Conservation (phyloP, 2,329 filamentous ascomycete genomes). For the Fusarium protoensiforme region DNA sequence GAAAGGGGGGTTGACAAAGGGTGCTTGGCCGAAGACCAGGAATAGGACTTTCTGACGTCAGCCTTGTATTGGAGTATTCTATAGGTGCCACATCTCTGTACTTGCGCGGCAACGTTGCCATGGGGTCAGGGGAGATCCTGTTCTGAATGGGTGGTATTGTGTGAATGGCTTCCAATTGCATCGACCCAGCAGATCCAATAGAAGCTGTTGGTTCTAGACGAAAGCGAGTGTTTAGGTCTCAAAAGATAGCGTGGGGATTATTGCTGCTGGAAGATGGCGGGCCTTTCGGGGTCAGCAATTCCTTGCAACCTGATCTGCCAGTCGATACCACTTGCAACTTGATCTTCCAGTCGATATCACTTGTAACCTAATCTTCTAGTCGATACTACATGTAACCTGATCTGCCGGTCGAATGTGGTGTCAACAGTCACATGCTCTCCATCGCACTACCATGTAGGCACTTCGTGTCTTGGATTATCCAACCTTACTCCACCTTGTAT, state of each 20-base stretch:
- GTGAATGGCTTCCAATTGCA: background rate
- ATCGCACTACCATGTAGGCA: background rate
- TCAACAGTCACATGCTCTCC: background rate
- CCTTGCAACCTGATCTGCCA: background rate
- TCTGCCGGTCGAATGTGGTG: background rate
- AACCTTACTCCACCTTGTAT: background rate
- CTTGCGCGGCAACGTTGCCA: background rate
- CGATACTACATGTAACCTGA: background rate
- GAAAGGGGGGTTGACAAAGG: background rate
- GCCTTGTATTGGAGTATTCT: background rate
- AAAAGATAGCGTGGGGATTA: background rate
- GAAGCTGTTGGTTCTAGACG: background rate
- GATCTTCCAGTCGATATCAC: background rate
- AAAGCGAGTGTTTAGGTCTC: background rate
- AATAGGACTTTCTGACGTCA: background rate
- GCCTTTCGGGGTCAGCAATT: background rate
- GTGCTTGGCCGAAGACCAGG: background rate
- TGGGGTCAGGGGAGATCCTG: background rate
- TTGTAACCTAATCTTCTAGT: background rate
- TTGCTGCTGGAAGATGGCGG: background rate
- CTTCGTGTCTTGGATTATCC: background rate
- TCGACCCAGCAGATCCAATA: background rate
- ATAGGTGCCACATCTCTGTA: background rate
- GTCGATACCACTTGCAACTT: background rate
- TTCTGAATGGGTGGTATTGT: background rate